Base-by-base conservation (phyloP, 495 filamentous ascomycete species). In the Penicillium ochrochloron region DNA sequence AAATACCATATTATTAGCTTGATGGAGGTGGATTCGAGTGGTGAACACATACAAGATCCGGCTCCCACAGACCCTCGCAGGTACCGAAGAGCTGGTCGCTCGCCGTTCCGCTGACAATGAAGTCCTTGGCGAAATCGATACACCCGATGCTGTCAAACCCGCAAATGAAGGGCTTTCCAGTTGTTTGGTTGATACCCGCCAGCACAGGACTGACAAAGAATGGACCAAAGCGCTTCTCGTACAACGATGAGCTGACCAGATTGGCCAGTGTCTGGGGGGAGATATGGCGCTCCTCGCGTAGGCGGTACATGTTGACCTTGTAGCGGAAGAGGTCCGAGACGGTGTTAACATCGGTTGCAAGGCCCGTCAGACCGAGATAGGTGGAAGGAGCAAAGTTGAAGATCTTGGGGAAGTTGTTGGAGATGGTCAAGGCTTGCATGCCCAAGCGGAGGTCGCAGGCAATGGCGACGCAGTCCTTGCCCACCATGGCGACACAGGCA, bases 351-450 rank as follows among this genome's bases (percentile, higher is more conserved):
- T 99, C 95, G 61, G 95, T 98, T 27, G 96, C 95, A 25, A 99
- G 90, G 33, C 95, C 95, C 5, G 96, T 98, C 48, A 99, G 86
- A 50, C 95, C 95, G n/a, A 99, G 90, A 79, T 96, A 97, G 67
- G 94, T 92, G 75, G 93, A 90, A 19, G 82, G 76, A 74, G 92
- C 93, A 85, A 96, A 97, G 77, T 90, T 86, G 89, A 98, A 98
- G 86, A 99, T 92, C 83, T 99, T 99, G 81, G 95, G 95, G 86
- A 97, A 98, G 89, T 97, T 97, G 88, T 98, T 98, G 74, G 92
- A 96, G 60, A 99, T 89, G 42, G 95, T 99, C 75, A 99, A 86
- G 71, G 96, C 84, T 84, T 99, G 96, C 77, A 97, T 89, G 66
- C 95, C 95, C 61, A 99, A 92, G 60, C 95, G 94, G 66, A 99